Percentiles rank a stretch among this genome's conserved stretches.
These are phyloP conservation scores for Apiospora marii DNA, from an alignment of 2,329 filamentous ascomycete genomes.

Conservation along the genomic window DNA sequence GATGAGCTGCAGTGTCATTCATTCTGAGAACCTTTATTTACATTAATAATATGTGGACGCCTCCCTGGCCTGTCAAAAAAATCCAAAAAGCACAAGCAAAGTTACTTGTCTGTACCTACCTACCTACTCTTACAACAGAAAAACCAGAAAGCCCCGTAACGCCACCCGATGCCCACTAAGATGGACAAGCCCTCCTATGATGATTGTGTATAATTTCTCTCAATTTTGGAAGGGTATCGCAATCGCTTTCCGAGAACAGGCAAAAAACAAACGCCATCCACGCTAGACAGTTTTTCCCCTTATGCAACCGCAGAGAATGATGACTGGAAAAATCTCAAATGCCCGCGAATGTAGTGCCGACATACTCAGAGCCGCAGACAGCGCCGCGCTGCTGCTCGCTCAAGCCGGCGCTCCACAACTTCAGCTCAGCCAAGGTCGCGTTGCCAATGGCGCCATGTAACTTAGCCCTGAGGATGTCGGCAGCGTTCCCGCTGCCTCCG, in stretches of 20 bases:
- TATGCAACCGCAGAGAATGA: not conserved
- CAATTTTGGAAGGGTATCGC: conserved; percentile 8
- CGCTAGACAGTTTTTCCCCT: conserved; percentile 3
- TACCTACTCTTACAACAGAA: not conserved
- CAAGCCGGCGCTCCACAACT: conserved; percentile 39
- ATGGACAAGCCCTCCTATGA: conserved; percentile 1
- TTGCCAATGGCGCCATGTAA: conserved; percentile 38
- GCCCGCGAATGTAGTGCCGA: conserved; percentile 23
- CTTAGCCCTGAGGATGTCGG: conserved; percentile 29
- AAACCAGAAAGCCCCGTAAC: not conserved
- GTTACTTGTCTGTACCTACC: not conserved
- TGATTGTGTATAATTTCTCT: not conserved
- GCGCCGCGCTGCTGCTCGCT: conserved; percentile 39
- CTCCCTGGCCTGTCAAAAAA: not conserved
- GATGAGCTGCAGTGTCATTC: too few species aligned
- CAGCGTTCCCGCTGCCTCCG: conserved; percentile 20
- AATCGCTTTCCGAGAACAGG: not conserved
- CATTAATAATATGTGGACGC: not conserved
- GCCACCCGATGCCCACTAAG: conserved; percentile 10
- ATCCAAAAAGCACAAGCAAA: conserved; percentile 1
- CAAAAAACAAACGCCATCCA: conserved; percentile 9
- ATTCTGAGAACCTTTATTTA: not conserved
- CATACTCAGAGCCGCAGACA: conserved; percentile 36
- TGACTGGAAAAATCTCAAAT: conserved; percentile 15
- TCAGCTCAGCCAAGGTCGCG: conserved; percentile 40